Evolutionary conservation across 495 filamentous ascomycete species (phyloP).

Genomic region (Darksidea phi): DNA sequence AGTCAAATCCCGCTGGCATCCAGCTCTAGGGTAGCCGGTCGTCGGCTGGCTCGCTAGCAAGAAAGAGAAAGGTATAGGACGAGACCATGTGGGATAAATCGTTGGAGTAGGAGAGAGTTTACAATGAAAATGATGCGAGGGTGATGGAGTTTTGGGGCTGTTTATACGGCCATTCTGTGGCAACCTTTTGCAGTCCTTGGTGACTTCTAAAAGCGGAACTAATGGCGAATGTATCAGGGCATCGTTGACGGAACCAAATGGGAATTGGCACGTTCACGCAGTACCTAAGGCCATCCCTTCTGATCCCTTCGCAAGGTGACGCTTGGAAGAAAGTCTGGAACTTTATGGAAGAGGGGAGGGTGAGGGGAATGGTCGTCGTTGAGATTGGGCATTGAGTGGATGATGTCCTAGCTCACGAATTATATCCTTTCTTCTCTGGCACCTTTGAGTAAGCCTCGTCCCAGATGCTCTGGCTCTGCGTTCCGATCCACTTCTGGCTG

Average conservation of each 20-base stretch:
- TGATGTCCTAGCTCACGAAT: background rate
- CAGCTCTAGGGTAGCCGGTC: constrained; percentile 38
- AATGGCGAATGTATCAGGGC: too few relatives aligned
- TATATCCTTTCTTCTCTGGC: constrained; percentile 10
- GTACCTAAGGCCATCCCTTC: background rate
- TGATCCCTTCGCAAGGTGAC: constrained; percentile 10
- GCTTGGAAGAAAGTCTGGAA: constrained; percentile 36
- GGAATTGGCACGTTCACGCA: constrained; percentile 33
- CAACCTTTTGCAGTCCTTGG: too few relatives aligned
- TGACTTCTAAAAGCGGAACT: too few relatives aligned
- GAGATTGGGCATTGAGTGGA: constrained; percentile 14
- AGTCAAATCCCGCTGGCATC: constrained; percentile 41
- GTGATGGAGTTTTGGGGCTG: constrained; percentile 39
- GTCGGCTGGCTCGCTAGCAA: constrained; percentile 20
- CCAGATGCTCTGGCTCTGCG: constrained; percentile 22
- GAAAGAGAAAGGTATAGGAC: constrained; percentile 36
- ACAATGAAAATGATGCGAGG: constrained; percentile 29
- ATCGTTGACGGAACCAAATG: constrained; percentile 15
- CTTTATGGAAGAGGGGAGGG: constrained; percentile 35
- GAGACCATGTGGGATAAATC: constrained; percentile 37
- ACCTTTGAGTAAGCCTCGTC: constrained; percentile 24
- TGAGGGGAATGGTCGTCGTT: constrained; percentile 40
- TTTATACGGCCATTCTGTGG: constrained; percentile 11
- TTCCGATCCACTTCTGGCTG: constrained; percentile 35
- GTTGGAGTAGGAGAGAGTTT: constrained; percentile 26